phyloP scores from a whole-genome alignment of 2,329 filamentous ascomycete species.

The Aspergillus sp. region DNA sequence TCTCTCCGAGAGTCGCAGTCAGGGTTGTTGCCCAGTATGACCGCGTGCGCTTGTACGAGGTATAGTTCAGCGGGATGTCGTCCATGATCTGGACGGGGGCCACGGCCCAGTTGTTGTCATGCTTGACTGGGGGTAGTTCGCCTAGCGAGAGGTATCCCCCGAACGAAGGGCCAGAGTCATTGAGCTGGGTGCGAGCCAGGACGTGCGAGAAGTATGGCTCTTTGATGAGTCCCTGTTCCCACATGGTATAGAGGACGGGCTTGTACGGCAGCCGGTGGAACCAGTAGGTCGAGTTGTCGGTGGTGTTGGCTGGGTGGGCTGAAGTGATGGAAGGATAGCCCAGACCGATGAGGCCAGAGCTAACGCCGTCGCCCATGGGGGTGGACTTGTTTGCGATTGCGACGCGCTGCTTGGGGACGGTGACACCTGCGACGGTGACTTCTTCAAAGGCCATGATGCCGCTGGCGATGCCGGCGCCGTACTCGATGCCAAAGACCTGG shows the following conservation, averaged over 20 bases:
- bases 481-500: constrained; percentile 24
- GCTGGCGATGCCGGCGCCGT: constrained; percentile 25
- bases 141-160: constrained; percentile 52
- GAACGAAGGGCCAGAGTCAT: constrained; percentile 14
- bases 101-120: constrained; percentile 32
- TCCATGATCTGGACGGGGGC: constrained; percentile 38
- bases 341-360: constrained; percentile 24
- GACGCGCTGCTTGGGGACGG: constrained; percentile 44
- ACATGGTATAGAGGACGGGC: constrained; percentile 54
- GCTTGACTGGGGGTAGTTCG: constrained; percentile 48
- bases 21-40: constrained; percentile 42
- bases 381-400: constrained; percentile 46
- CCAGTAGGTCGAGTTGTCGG: background rate
- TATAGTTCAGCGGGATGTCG: constrained; percentile 23
- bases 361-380: constrained; percentile 45
- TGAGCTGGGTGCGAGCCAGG: constrained; percentile 37
- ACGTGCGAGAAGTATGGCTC: constrained; percentile 52
- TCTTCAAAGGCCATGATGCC: constrained; percentile 25
- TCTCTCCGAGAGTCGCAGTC: constrained; percentile 27
- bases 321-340: background rate
- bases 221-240: constrained; percentile 40
- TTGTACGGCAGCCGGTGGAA: constrained; percentile 42
- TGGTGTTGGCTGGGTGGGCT: background rate
- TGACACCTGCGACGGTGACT: constrained; percentile 24
- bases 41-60: constrained; percentile 25